Evolutionary conservation across 2,329 filamentous ascomycete species (phyloP), one percentile per base, ranked within the genome.

Genomic region (Alternaria conjuncta): DNA sequence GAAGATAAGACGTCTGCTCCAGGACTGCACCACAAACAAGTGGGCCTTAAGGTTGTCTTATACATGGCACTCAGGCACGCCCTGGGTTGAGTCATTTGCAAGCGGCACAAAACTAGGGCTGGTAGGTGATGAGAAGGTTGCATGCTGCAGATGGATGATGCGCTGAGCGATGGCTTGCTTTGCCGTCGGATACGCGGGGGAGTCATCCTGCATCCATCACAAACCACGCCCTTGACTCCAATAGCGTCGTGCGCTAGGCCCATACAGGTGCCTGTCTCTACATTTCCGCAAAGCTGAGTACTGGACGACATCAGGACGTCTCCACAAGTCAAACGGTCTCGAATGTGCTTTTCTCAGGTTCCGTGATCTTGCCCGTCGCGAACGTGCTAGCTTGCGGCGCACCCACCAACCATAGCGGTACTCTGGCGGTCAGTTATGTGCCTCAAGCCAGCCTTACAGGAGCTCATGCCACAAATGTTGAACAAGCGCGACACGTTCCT

Each of bases 31-130:
- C 18, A 32, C 36, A 18, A 61, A 44, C 26, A 51, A 47, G 45
- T 57, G 57, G 65, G 59, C 20, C 54, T 21, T 47, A 57, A 41
- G 55, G 41, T 46, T 45, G 36, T 62, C 68, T 75, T 74, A 72
- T 75, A 73, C 57, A 63, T 56, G 10, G 43, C 51, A 41, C 44
- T 55, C 47, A 36, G 44, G 55, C 30, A 41, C 43, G 45, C 55
- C 56, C 55, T 55, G 55, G 30, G 36, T 69, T 75, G 71, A 74
- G 69, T 74, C 72, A 75, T 67, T 58, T 54, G 32, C 41, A 28
- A 43, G 41, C 32, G 57, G 61, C 60, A 49, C 53, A 15, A 43
- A 57, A 13, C 28, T 21, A 53, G 49, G 28, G 30, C 49, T 53
- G 49, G 49, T n/a, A 21, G 41, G 30, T 46, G 51, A 57, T 64